Base-by-base conservation (phyloP, 2,329 filamentous ascomycete genomes). In the Graphilbum fragrans region DNA sequence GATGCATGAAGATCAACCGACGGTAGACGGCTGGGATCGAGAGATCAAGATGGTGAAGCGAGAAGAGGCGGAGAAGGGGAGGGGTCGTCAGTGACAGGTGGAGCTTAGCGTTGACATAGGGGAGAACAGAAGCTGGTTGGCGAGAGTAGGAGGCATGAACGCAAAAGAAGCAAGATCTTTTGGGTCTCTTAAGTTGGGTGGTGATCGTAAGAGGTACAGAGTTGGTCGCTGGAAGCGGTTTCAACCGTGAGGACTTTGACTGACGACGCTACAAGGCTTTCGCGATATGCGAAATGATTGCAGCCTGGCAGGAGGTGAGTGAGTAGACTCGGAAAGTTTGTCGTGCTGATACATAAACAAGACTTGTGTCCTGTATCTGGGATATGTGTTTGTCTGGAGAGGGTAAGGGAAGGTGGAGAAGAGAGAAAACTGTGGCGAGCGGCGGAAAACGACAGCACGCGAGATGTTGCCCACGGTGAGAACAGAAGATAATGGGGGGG, bases 261-360 rank as follows among this genome's bases (percentile, higher is more conserved):
- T 79, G 65, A 78, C n/a, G n/a, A n/a, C 78, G 73, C 83, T 88
- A 83, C 85, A 86, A 74, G 80, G 84, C 80, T 85, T 93, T 76
- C 84, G 81, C 80, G 80, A 75, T 83, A 85, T 87, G 78, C 86
- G 86, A 85, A 93, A 93, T 77, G 82, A 74, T 78, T 88, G 86
- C 84, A 93, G 86, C 84, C 86, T 86, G 74, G 86, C 79, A 74
- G 86, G 86, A 77, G 81, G 80, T 71, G 82, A 80, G 81, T 90
- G 82, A 85, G 81, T 85, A 80, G 86, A 87, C 80, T 86, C 80
- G 83, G 84, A 78, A 78, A 77, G 77, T 60, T 73, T 63, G 80
- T 83, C 82, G 85, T 86, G 82, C 86, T 87, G 87, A 94, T 94
- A 94, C 87, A 94, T 94, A 93, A 84, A 94, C 86, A 82, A 50